These are phyloP conservation scores for Nannizzia gypsea DNA, from an alignment of 2,329 filamentous ascomycete genomes.

Conservation along the genomic window DNA sequence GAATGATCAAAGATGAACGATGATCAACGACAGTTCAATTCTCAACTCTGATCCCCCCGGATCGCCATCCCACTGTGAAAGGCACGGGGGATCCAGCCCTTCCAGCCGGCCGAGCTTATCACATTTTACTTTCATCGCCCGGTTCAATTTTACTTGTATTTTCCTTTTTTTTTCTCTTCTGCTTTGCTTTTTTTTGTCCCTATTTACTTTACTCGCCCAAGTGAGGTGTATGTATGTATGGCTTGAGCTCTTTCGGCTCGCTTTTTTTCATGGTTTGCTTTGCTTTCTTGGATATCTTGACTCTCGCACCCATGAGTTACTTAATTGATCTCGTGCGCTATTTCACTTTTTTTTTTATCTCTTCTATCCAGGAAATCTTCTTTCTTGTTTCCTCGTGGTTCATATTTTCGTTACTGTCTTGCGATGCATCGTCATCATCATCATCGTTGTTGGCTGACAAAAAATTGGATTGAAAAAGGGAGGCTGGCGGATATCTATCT, in stretches of 20 bases:
- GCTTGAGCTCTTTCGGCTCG: not conserved
- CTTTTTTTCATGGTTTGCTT: not conserved
- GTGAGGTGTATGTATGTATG: slow-evolving; percentile 2
- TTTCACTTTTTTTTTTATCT: not conserved
- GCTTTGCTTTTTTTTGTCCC: not conserved
- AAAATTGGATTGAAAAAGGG: not conserved
- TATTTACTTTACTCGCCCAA: not conserved
- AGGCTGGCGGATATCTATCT: not conserved
- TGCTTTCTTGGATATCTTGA: not conserved
- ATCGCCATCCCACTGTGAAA: not conserved
- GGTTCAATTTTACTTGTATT: not conserved
- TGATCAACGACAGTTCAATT: not conserved
- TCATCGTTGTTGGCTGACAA: not conserved
- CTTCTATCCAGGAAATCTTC: not conserved
- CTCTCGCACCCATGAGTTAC: not conserved
- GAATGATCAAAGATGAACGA: not conserved
- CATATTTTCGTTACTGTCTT: not conserved
- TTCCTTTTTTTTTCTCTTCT: not conserved
- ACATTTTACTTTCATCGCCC: not conserved
- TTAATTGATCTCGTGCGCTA: not conserved
- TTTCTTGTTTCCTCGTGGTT: not conserved
- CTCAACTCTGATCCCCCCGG: not conserved
- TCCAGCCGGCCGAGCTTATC: not conserved
- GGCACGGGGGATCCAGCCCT: not conserved
- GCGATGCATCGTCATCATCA: not conserved